A percentile compares a stretch with the other conserved stretches of the same genome.
Evolutionary conservation across 768 basidiomycete species (phyloP).

Genomic region (Agaricus subrufescens): DNA sequence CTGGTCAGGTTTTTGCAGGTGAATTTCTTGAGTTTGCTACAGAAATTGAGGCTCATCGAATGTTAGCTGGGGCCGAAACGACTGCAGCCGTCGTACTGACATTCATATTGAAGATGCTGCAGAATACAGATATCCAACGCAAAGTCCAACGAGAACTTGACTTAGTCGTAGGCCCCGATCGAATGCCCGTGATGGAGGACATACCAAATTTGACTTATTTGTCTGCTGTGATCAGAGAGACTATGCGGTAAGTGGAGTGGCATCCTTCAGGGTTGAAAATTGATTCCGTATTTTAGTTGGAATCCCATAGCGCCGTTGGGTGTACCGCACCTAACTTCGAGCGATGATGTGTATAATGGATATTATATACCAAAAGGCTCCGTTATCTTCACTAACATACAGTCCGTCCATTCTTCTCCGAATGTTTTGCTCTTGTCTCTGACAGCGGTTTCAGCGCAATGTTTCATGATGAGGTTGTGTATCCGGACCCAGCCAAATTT

Average conservation of each 20-base stretch:
- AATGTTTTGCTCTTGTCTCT: too few species aligned
- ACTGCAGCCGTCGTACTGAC: not conserved
- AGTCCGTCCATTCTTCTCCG: slow-evolving; percentile 12
- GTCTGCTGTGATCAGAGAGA: slow-evolving; percentile 11
- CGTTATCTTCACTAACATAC: slow-evolving; percentile 21
- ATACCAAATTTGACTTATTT: slow-evolving; percentile 8
- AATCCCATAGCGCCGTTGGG: not conserved
- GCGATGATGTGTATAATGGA: slow-evolving; percentile 36
- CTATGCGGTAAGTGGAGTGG: slow-evolving; percentile 1
- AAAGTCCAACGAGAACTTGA: slow-evolving; percentile 13
- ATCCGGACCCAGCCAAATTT: slow-evolving; percentile 33
- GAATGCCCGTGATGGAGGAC: slow-evolving; percentile 9
- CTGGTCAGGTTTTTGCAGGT: slow-evolving; percentile 6
- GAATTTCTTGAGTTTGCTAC: not conserved
- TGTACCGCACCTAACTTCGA: slow-evolving; percentile 18
- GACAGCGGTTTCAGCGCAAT: slow-evolving; percentile 29
- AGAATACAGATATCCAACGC: slow-evolving; percentile 8
- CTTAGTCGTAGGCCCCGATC: slow-evolving; percentile 8
- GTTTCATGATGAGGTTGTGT: slow-evolving; percentile 30
- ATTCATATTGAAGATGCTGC: slow-evolving; percentile 9
- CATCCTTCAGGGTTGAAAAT: too few species aligned
- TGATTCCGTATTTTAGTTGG: not conserved
- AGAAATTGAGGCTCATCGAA: not conserved
- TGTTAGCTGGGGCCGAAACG: not conserved
- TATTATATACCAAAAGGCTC: slow-evolving; percentile 34